These are phyloP conservation scores for Lipomyces oligophaga DNA, from an alignment of 805 yeast genomes.

Conservation along the genomic window DNA sequence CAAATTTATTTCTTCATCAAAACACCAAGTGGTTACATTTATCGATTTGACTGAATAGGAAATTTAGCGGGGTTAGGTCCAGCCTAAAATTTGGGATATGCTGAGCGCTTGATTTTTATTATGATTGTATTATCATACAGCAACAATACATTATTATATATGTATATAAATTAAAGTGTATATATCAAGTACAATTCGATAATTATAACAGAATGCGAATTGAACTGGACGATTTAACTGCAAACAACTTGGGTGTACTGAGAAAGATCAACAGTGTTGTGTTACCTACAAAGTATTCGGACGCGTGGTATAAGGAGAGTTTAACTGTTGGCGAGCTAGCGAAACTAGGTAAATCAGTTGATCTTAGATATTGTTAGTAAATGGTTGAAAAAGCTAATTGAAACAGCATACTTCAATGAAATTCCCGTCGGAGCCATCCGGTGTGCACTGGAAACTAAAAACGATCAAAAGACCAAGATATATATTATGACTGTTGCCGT, in stretches of 20 bases:
- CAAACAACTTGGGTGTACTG: conserved; percentile 52
- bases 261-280: conserved; percentile 52
- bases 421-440: conserved; percentile 77
- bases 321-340: conserved; percentile 49
- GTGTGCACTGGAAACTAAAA: conserved; percentile 42
- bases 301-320: conserved; percentile 50
- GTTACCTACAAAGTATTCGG: conserved; percentile 52
- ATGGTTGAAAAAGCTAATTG: neutral
- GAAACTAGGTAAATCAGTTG: conserved; percentile 42
- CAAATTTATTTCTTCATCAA: too few species aligned
- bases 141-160: too few species aligned
- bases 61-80: too few species aligned
- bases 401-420: conserved; percentile 59
- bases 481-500: conserved; percentile 69
- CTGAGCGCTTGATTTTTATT: too few species aligned
- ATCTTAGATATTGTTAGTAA: too few species aligned
- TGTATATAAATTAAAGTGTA: neutral
- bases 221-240: conserved; percentile 23
- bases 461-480: conserved; percentile 37
- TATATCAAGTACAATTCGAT: neutral
- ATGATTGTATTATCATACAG: too few species aligned
- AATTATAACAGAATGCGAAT: too few species aligned
- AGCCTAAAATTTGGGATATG: too few species aligned
- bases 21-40: too few species aligned
- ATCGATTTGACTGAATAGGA: too few species aligned